Evolutionary conservation across 306 rosid genomes (phyloP).

Genomic region (Phaseolus lunatus): DNA sequence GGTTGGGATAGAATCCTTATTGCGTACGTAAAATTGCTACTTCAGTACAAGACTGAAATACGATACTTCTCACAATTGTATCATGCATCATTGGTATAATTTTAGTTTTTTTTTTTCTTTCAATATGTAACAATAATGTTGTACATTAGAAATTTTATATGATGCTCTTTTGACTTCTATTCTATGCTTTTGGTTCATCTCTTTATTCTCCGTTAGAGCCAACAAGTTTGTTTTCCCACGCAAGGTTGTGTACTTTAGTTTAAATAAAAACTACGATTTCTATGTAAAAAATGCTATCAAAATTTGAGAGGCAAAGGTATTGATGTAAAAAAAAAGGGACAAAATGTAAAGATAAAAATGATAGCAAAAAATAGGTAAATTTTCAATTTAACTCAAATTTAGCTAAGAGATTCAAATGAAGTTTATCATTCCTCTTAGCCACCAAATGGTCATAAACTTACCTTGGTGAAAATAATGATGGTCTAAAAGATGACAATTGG

Average conservation of each 20-base stretch:
- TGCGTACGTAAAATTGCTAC: slow-evolving; percentile 45
- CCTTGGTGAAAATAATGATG: neutral
- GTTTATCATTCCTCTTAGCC: neutral
- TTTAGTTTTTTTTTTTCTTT: slow-evolving; percentile 22
- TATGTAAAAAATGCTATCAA: neutral
- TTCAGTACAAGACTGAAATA: slow-evolving; percentile 36
- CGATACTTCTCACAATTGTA: slow-evolving; percentile 41
- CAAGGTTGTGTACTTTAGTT: neutral
- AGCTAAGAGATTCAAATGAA: neutral
- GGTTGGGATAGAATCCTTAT: slow-evolving; percentile 51
- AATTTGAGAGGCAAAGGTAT: neutral
- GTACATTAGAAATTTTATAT: slow-evolving; percentile 41
- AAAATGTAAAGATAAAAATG: neutral
- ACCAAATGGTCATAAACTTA: neutral
- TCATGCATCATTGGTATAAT: slow-evolving; percentile 42
- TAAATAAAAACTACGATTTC: neutral
- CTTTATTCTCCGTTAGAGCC: neutral
- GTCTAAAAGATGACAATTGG: neutral
- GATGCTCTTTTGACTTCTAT: slow-evolving; percentile 30
- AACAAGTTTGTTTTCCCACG: neutral
- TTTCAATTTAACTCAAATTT: neutral
- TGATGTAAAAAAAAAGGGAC: neutral
- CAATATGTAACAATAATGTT: slow-evolving; percentile 22
- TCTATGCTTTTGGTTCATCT: slow-evolving; percentile 4
- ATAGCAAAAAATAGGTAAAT: neutral